Conservation (phyloP, 1,284 basidiomycete species). For the Moniliophthora roreri region DNA sequence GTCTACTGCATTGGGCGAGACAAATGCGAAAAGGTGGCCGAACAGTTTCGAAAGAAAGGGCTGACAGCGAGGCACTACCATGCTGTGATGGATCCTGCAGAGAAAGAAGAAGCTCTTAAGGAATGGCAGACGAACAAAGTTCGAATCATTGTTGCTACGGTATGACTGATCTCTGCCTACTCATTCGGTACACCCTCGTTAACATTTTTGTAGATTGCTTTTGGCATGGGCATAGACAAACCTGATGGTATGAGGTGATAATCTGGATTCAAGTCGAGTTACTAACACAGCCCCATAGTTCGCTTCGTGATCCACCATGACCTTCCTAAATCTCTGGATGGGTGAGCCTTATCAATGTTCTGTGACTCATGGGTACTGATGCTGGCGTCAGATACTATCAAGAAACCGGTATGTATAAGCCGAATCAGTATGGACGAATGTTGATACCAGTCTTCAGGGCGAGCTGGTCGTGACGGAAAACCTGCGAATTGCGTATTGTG, state of each 20-base stretch:
- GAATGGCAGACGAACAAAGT: conserved; percentile 78
- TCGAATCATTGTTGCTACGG: conserved; percentile 90
- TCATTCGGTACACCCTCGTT: conserved; percentile 4
- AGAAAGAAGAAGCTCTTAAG: conserved; percentile 65
- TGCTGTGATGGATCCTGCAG: conserved; percentile 69
- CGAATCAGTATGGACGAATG: background rate
- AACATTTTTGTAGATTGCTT: conserved; percentile 62
- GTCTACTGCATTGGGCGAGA: conserved; percentile 81
- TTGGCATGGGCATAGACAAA: conserved; percentile 81
- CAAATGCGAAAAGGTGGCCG: conserved; percentile 81
- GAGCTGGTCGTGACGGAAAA: conserved; percentile 48
- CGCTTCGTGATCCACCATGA: conserved; percentile 49
- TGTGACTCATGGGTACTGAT: background rate
- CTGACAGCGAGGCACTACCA: conserved; percentile 85
- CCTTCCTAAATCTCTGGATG: conserved; percentile 46
- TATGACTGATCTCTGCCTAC: conserved; percentile 26
- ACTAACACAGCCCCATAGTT: conserved; percentile 28
- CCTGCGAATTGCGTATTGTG: conserved; percentile 47
- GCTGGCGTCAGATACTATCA: conserved; percentile 41
- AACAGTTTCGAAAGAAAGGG: conserved; percentile 54
- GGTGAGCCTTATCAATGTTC: conserved; percentile 27
- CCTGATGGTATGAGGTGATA: conserved; percentile 37
- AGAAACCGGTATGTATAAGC: conserved; percentile 34
- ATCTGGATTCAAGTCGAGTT: background rate
- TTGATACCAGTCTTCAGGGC: conserved; percentile 20